Percentiles rank a stretch among this genome's conserved stretches.
Evolutionary conservation across 345 rosid species (phyloP).

Genomic region (Eucalyptus grandis): DNA sequence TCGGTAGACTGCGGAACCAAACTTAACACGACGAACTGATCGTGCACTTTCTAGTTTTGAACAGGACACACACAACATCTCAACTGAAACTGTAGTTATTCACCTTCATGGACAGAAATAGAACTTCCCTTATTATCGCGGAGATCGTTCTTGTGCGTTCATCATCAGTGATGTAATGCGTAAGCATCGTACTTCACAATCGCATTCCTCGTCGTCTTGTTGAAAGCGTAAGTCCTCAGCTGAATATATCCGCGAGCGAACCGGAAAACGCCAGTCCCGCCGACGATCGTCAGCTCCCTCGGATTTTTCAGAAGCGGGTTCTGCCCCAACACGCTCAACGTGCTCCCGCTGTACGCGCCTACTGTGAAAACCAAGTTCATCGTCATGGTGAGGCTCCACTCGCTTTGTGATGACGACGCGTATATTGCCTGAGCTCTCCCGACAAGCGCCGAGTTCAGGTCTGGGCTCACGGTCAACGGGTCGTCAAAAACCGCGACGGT

Average conservation of each 20-base stretch:
- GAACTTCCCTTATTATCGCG: background rate
- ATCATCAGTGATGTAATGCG: background rate
- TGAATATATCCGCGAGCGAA: slow-evolving; percentile 11
- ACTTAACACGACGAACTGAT: background rate
- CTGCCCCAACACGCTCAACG: slow-evolving; percentile 3
- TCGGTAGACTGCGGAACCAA: background rate
- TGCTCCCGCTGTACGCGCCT: slow-evolving; percentile 15
- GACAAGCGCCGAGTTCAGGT: background rate
- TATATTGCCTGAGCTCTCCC: slow-evolving; percentile 15
- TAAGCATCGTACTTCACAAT: background rate
- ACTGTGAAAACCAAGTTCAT: slow-evolving; percentile 2
- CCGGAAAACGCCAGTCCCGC: slow-evolving; percentile 9
- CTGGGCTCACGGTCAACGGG: slow-evolving; percentile 1
- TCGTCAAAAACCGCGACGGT: background rate
- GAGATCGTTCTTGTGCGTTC: background rate
- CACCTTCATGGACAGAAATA: background rate
- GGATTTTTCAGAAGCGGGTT: background rate
- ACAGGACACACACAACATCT: background rate
- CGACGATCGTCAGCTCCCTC: slow-evolving; percentile 12
- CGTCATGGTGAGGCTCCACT: background rate
- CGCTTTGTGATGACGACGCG: background rate
- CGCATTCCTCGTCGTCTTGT: background rate
- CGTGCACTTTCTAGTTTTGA: background rate
- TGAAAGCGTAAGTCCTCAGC: slow-evolving; percentile 1
- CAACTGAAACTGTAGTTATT: background rate